phyloP scores from a whole-genome alignment of 345 rosid genomes.

The Arabidopsis arenosa region DNA sequence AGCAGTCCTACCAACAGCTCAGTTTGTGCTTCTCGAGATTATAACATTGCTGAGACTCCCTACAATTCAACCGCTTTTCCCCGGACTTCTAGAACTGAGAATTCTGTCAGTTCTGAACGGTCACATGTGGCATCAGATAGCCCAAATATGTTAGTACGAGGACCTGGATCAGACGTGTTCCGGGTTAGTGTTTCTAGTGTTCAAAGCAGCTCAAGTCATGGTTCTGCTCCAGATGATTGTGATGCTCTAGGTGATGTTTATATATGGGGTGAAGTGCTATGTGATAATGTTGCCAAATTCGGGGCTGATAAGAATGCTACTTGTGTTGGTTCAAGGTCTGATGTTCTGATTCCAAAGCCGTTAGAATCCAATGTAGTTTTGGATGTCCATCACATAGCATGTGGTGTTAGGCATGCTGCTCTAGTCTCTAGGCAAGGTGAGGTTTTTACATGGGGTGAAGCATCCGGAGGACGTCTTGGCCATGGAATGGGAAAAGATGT shows the following conservation, averaged over 20 bases:
- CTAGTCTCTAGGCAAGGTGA: slow-evolving; percentile 93
- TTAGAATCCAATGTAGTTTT: slow-evolving; percentile 83
- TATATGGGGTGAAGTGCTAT: slow-evolving; percentile 92
- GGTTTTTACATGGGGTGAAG: slow-evolving; percentile 97
- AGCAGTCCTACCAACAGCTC: slow-evolving; percentile 89
- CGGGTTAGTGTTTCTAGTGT: slow-evolving; percentile 97
- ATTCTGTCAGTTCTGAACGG: slow-evolving; percentile 66
- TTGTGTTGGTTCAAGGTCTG: slow-evolving; percentile 64
- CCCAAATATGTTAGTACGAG: slow-evolving; percentile 84
- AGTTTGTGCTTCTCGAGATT: slow-evolving; percentile 67
- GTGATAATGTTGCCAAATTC: slow-evolving; percentile 64
- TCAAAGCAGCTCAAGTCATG: slow-evolving; percentile 96
- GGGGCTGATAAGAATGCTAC: slow-evolving; percentile 64
- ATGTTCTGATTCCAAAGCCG: slow-evolving; percentile 77
- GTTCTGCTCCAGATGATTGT: slow-evolving; percentile 93
- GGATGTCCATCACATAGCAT: slow-evolving; percentile 89
- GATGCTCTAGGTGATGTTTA: slow-evolving; percentile 98
- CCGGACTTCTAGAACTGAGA: slow-evolving; percentile 60
- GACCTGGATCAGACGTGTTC: slow-evolving; percentile 82
- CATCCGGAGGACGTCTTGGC: slow-evolving; percentile 95
- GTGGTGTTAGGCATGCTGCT: slow-evolving; percentile 93
- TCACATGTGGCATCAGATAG: slow-evolving; percentile 89
- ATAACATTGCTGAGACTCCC: slow-evolving; percentile 67
- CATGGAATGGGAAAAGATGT: slow-evolving; percentile 85
- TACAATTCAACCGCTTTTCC: slow-evolving; percentile 59